Evolutionary conservation across 1,284 basidiomycete species (phyloP), one percentile per base, ranked within the genome.

Genomic region (Cryptococcus sp.): DNA sequence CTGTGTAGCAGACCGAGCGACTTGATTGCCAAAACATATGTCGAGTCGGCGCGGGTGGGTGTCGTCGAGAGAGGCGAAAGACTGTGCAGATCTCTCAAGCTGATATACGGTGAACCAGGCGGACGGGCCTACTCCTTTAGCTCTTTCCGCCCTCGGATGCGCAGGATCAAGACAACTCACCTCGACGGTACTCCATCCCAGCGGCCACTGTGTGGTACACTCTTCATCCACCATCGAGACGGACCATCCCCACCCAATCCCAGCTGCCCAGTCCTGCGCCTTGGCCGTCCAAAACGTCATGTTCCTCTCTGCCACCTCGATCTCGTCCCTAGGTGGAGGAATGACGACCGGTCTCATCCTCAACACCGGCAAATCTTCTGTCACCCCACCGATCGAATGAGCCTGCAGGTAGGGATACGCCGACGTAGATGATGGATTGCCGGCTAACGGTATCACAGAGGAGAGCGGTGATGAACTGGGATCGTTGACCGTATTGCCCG

Each of bases 211-310:
- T 2, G 66, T 69, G 24, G 61, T 62, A 32, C 60, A 60, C n/a
- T 65, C 55, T 5, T 51, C 54, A 44, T 66, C 66, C 3, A 45
- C 37, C 45, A 69, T 19, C 14, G 48, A 44, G 9, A 51, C n/a
- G 2, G 58, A 43, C 66, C 65, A 69, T 2, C 66, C 63, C 58
- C 60, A 65, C 4, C 62, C 59, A 1, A 54, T 48, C 0, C 56
- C 52, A 2, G 57, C 53, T 35, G 50, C 53, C 65, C 65, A 69
- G 37, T 64, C 62, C 40, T 64, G 57, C 47, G 43, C 43, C 44
- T 69, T 69, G 11, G 61, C 59, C 26, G 64, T 63, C 66, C 66
- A 69, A 40, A 67, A 69, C 0, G 61, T 57, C 48, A 56, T 52
- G 4, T 56, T 54, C 28, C 66, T 41, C 36, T 69, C 66, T 5